Percentiles rank a stretch among this genome's conserved stretches.
phyloP scores from a whole-genome alignment of 169 alveolate genomes.

The Plasmodium adleri region DNA sequence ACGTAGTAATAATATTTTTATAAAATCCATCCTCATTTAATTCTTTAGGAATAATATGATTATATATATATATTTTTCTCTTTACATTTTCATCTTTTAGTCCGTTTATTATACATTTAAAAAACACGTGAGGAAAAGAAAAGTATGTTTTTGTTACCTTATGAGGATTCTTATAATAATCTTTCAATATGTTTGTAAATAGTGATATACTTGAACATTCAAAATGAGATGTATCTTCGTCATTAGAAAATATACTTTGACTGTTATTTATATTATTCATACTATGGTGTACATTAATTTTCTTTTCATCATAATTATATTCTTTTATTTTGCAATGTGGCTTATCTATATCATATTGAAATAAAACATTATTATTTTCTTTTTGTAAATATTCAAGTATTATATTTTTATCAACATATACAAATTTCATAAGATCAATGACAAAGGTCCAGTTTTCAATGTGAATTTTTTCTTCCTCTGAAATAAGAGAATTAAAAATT shows the following conservation, averaged over 20 bases:
- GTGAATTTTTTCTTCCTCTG: background rate
- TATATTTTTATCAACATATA: slow-evolving; percentile 25
- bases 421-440: slow-evolving; percentile 41
- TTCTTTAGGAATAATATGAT: slow-evolving; percentile 34
- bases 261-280: background rate
- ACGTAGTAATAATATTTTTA: slow-evolving; percentile 14
- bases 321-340: background rate
- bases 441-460: slow-evolving; percentile 50
- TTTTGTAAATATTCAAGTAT: slow-evolving; percentile 14
- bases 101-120: slow-evolving; percentile 48
- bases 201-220: too few relatives aligned
- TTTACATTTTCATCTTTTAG: slow-evolving; percentile 14
- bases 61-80: slow-evolving; percentile 41
- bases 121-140: slow-evolving; percentile 27
- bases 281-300: background rate
- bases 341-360: background rate
- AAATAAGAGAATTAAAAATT: background rate
- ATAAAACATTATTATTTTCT: background rate
- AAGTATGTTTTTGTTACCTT: slow-evolving; percentile 34
- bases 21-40: slow-evolving; percentile 46
- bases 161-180: slow-evolving; percentile 30
- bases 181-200: slow-evolving; percentile 11
- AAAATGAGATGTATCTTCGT: background rate
- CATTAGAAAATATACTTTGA: background rate
- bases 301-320: background rate